These are phyloP conservation scores for Fusarium secorum DNA, from an alignment of 2,329 filamentous ascomycete genomes.

Conservation along the genomic window DNA sequence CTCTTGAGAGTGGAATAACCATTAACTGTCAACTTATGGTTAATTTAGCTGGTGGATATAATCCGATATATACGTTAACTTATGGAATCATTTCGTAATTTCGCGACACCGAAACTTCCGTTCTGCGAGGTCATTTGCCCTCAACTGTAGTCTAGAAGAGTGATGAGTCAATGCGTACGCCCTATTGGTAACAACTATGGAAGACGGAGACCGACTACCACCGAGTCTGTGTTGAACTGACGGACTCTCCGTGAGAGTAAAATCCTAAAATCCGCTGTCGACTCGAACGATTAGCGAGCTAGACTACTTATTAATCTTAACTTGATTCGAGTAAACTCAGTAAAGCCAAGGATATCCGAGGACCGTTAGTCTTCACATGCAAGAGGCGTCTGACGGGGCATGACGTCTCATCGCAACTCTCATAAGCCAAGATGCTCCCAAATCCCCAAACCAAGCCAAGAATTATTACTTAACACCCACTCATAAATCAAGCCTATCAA, in stretches of 20 bases:
- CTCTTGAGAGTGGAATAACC: conserved; percentile 4
- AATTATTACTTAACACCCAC: not conserved
- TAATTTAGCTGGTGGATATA: not conserved
- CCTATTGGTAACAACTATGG: conserved; percentile 1
- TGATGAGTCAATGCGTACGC: not conserved
- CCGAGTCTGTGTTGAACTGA: conserved; percentile 13
- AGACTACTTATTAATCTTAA: not conserved
- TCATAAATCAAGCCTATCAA: conserved; percentile 5
- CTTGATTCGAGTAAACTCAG: not conserved
- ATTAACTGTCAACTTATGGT: conserved; percentile 13
- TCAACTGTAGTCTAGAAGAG: not conserved
- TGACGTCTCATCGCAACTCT: not conserved
- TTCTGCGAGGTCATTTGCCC: not conserved
- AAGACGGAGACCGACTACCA: conserved; percentile 23
- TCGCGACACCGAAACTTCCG: conserved; percentile 16
- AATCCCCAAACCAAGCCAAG: conserved; percentile 2
- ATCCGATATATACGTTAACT: not conserved
- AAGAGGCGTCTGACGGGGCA: not conserved
- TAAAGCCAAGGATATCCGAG: not conserved
- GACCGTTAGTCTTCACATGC: conserved; percentile 15
- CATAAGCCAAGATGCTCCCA: not conserved
- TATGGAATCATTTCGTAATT: not conserved
- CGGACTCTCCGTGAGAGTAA: not conserved
- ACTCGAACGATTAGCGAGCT: not conserved
- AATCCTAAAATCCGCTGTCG: not conserved